Conservation (phyloP, 2,329 filamentous ascomycete species). For the Fusarium redolens region DNA sequence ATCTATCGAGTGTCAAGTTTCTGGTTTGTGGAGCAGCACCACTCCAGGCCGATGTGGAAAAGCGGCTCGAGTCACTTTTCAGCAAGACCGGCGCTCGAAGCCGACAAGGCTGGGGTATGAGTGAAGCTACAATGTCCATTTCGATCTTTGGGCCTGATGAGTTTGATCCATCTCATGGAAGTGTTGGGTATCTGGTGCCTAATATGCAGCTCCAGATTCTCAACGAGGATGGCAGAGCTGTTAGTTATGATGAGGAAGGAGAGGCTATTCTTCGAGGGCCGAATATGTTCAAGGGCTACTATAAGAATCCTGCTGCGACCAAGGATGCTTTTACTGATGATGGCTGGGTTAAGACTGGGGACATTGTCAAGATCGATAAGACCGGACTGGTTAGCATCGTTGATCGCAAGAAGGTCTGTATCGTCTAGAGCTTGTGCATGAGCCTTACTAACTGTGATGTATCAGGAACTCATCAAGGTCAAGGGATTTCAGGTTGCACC, state of each 20-base stretch:
- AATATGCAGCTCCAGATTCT: background rate
- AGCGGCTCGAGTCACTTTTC: conserved; percentile 1
- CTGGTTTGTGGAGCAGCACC: conserved; percentile 12
- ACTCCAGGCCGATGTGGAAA: background rate
- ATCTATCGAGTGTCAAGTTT: background rate
- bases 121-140: conserved; percentile 3
- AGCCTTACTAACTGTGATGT: background rate
- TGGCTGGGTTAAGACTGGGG: conserved; percentile 9
- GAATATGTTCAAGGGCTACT: conserved; percentile 1
- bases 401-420: conserved; percentile 11
- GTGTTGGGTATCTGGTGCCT: conserved; percentile 1
- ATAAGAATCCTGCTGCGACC: background rate
- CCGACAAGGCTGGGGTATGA: conserved; percentile 16
- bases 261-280: conserved; percentile 4
- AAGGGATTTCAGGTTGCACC: conserved; percentile 20
- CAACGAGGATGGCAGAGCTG: background rate
- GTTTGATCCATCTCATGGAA: background rate
- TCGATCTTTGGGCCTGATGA: conserved; percentile 8
- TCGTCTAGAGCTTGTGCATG: accelerated
- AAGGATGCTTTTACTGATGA: background rate
- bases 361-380: background rate
- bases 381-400: background rate
- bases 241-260: background rate
- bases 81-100: background rate
- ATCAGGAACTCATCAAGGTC: conserved; percentile 8